A percentile compares a stretch with the other conserved stretches of the same genome.
phyloP scores from a whole-genome alignment of 495 filamentous ascomycete genomes.

The Penicillium canescens region DNA sequence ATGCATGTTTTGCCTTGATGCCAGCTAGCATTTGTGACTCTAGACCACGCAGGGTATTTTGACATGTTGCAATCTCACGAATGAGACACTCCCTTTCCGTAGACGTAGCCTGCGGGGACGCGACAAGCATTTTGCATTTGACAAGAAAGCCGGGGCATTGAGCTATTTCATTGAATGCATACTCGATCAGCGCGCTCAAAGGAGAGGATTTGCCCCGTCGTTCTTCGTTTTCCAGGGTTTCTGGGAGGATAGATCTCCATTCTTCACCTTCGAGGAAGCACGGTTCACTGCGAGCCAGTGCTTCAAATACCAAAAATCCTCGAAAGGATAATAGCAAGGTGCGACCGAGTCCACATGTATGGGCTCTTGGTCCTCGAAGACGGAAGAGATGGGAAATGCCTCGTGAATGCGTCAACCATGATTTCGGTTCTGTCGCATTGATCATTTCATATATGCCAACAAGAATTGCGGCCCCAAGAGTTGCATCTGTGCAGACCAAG shows the following conservation, averaged over 20 bases:
- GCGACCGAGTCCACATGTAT: constrained; percentile 27
- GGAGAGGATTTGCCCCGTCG: constrained; percentile 11
- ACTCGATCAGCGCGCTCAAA: constrained; percentile 22
- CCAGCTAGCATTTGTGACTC: neutral
- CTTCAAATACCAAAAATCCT: constrained; percentile 31
- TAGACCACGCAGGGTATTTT: neutral
- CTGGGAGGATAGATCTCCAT: constrained; percentile 27
- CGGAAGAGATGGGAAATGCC: constrained; percentile 31
- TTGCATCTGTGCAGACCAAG: constrained; percentile 18
- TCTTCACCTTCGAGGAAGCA: constrained; percentile 32
- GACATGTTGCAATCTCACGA: neutral
- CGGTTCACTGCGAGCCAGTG: constrained; percentile 21
- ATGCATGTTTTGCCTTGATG: neutral
- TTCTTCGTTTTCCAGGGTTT: constrained; percentile 16
- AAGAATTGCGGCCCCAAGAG: constrained; percentile 26
- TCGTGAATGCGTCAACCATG: constrained; percentile 38
- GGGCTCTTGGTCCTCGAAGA: constrained; percentile 27
- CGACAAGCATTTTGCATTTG: constrained; percentile 13
- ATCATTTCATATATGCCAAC: constrained; percentile 36
- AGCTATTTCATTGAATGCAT: constrained; percentile 26
- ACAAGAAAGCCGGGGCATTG: constrained; percentile 26
- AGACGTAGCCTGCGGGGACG: neutral
- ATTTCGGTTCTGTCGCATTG: constrained; percentile 21
- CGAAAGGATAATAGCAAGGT: constrained; percentile 32
- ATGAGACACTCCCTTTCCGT: neutral